Conservation (phyloP, 306 rosid species). For the Pyrus betulifolia region DNA sequence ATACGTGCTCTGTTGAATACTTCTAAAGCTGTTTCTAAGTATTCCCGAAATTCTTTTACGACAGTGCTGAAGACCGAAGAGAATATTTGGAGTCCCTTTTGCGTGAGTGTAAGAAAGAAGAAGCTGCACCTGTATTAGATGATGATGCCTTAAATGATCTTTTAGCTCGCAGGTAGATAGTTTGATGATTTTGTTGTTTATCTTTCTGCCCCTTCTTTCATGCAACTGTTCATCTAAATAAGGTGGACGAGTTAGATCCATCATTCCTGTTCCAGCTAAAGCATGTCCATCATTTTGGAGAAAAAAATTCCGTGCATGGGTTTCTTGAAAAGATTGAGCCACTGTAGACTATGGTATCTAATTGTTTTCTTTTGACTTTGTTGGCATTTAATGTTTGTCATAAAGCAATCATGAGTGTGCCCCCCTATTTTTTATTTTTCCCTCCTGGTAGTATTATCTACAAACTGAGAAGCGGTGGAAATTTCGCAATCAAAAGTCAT, state of each 20-base stretch:
- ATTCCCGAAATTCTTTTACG: constrained; percentile 24
- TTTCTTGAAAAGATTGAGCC: constrained; percentile 1
- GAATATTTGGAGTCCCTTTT: constrained; percentile 94
- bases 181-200: constrained; percentile 11
- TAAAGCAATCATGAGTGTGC: neutral
- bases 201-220: neutral
- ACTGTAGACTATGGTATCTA: constrained; percentile 8
- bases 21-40: constrained; percentile 13
- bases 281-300: neutral
- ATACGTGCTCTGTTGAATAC: constrained; percentile 3
- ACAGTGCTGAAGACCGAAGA: constrained; percentile 98
- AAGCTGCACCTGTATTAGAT: constrained; percentile 93
- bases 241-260: neutral
- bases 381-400: constrained; percentile 3
- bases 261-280: constrained; percentile 13
- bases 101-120: constrained; percentile 97
- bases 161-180: constrained; percentile 84
- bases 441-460: neutral
- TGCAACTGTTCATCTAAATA: constrained; percentile 10
- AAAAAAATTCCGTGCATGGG: neutral
- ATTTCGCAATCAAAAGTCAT: neutral
- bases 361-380: neutral
- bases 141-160: constrained; percentile 93
- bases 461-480: neutral
- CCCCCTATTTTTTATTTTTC: neutral